A percentile compares a stretch with the other conserved stretches of the same genome.
These are phyloP conservation scores for Sicyos baderoa DNA, from an alignment of 306 rosid species.

Conservation along the genomic window DNA sequence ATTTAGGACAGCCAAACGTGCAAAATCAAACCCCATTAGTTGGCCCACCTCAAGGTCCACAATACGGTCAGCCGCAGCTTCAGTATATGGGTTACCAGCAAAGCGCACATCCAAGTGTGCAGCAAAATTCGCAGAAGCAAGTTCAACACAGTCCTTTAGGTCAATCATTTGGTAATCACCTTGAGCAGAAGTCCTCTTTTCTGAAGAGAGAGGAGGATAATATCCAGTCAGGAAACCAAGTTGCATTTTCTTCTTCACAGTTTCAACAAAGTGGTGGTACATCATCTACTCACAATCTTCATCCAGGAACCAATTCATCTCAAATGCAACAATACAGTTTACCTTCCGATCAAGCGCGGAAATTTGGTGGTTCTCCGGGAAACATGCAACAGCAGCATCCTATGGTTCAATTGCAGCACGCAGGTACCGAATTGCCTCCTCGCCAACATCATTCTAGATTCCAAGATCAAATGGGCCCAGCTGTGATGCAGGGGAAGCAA, in stretches of 20 bases:
- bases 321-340: constrained; percentile 45
- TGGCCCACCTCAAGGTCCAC: constrained; percentile 52
- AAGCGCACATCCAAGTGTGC: constrained; percentile 42
- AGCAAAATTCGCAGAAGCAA: constrained; percentile 46
- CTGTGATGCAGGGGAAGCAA: constrained; percentile 57
- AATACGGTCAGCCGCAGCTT: constrained; percentile 48
- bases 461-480: constrained; percentile 58
- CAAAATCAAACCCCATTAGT: constrained; percentile 50
- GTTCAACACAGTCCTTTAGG: constrained; percentile 42
- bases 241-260: constrained; percentile 63
- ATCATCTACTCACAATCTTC: constrained; percentile 46
- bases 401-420: constrained; percentile 47
- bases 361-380: constrained; percentile 43
- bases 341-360: constrained; percentile 56
- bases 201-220: constrained; percentile 53
- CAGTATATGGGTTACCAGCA: constrained; percentile 70
- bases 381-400: constrained; percentile 49
- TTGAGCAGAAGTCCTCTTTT: constrained; percentile 37
- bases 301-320: constrained; percentile 40
- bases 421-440: constrained; percentile 44
- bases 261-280: constrained; percentile 46
- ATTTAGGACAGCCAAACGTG: constrained; percentile 43
- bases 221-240: constrained; percentile 56
- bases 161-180: constrained; percentile 54
- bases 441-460: constrained; percentile 57